A percentile compares a stretch with the other conserved stretches of the same genome.
phyloP scores from a whole-genome alignment of 345 rosid genomes.

The Isatis tinctoria region DNA sequence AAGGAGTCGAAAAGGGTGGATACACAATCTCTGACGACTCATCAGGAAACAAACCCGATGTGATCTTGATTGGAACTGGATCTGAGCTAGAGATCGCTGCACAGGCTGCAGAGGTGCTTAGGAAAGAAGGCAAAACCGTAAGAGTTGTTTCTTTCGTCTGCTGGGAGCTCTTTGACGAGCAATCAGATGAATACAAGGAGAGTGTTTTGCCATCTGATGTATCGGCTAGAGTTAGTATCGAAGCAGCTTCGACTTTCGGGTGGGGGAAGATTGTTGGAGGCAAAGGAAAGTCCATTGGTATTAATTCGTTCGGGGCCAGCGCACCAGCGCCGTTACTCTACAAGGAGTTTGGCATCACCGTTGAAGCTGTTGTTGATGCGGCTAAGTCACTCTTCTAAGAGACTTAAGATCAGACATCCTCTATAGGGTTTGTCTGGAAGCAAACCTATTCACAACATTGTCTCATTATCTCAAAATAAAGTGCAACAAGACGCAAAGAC shows the following conservation, averaged over 20 bases:
- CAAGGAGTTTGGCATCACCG: slow-evolving; percentile 77
- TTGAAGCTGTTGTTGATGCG: slow-evolving; percentile 68
- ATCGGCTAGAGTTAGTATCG: slow-evolving; percentile 77
- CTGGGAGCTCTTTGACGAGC: slow-evolving; percentile 81
- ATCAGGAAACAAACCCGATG: slow-evolving; percentile 81
- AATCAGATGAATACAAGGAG: slow-evolving; percentile 76
- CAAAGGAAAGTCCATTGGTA: slow-evolving; percentile 75
- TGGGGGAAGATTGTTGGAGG: slow-evolving; percentile 75
- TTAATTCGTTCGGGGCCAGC: slow-evolving; percentile 77
- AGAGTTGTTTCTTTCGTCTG: slow-evolving; percentile 88
- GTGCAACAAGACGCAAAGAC: slow-evolving; percentile 18
- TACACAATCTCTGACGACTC: slow-evolving; percentile 86
- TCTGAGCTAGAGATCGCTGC: slow-evolving; percentile 92
- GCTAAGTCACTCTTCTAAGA: slow-evolving; percentile 54
- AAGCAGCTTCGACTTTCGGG: slow-evolving; percentile 86
- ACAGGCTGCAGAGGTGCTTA: slow-evolving; percentile 69
- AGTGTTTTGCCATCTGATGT: slow-evolving; percentile 71
- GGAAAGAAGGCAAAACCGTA: slow-evolving; percentile 89
- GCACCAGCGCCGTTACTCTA: slow-evolving; percentile 74
- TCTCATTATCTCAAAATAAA: slow-evolving; percentile 24
- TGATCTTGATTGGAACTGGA: slow-evolving; percentile 93
- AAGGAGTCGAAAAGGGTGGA: slow-evolving; percentile 91
- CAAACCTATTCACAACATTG: slow-evolving; percentile 14
- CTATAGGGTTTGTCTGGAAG: background rate
- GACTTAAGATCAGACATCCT: background rate